Conservation (phyloP, 257 asterid species). For the Forsythia viridissima region DNA sequence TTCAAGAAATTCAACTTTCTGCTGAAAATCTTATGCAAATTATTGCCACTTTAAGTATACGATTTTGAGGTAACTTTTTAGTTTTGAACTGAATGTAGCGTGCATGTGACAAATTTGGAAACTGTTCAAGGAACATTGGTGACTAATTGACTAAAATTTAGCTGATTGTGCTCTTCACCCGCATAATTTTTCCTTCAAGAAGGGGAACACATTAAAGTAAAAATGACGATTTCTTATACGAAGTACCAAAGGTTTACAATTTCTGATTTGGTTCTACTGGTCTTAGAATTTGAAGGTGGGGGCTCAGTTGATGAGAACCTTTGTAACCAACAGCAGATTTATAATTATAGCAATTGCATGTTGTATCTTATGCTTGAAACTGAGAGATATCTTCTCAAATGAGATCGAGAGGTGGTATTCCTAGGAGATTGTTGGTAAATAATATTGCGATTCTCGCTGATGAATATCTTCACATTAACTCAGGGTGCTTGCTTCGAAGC, state of each 20-base stretch:
- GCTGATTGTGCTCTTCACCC: neutral
- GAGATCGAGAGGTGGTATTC: neutral
- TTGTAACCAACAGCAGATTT: neutral
- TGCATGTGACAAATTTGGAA: neutral
- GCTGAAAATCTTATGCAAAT: neutral
- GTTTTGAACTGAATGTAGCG: neutral
- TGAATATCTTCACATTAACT: conserved; percentile 16
- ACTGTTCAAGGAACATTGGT: neutral
- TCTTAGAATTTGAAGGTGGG: neutral
- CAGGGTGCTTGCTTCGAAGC: conserved; percentile 92
- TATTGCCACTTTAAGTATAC: neutral
- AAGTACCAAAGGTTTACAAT: neutral
- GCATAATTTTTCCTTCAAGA: neutral
- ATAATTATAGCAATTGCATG: neutral
- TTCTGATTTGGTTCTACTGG: neutral
- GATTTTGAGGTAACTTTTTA: neutral
- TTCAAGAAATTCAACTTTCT: neutral
- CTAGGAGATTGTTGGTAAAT: neutral
- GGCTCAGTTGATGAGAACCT: neutral
- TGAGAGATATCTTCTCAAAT: neutral
- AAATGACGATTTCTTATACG: too few relatives aligned
- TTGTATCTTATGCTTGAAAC: neutral
- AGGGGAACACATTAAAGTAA: neutral
- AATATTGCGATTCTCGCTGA: neutral
- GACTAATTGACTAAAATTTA: neutral